These are phyloP conservation scores for Saccharomycopsis capsularis DNA, from an alignment of 805 yeast species.

Conservation along the genomic window DNA sequence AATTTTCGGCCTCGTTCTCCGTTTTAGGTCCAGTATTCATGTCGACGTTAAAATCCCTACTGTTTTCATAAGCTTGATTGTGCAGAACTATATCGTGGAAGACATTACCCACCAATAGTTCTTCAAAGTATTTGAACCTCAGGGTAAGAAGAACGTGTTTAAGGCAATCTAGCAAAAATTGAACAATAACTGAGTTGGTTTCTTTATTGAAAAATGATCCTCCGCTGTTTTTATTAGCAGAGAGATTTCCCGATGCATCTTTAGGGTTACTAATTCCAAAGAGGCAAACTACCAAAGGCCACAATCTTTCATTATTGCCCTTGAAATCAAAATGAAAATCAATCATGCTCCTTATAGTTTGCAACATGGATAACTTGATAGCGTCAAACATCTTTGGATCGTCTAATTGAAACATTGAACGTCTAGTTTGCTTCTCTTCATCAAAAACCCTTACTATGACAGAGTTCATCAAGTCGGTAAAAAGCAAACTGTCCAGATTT, in stretches of 20 bases:
- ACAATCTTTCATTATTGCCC: constrained; percentile 10
- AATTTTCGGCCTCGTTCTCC: background rate
- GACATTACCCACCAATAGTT: constrained; percentile 4
- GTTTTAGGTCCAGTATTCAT: no score
- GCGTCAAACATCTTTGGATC: background rate
- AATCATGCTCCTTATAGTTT: constrained; percentile 3
- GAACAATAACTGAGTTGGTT: constrained; percentile 3
- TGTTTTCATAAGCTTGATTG: no score
- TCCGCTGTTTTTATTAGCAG: background rate
- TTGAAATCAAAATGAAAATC: constrained; percentile 14
- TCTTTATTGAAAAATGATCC: constrained; percentile 10
- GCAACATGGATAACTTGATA: constrained; percentile 2
- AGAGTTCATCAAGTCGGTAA: background rate
- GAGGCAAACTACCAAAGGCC: constrained; percentile 15
- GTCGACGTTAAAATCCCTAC: no score
- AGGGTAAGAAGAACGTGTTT: background rate
- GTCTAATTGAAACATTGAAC: background rate
- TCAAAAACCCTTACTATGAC: background rate
- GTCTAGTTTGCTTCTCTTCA: background rate
- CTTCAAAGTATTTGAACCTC: constrained; percentile 7
- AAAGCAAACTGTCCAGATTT: background rate
- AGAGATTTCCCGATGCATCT: background rate
- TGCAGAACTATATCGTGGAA: constrained; percentile 3
- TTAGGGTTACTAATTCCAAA: constrained; percentile 9
- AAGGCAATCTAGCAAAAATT: constrained; percentile 4